Evolutionary conservation across 148 eudicot genomes (phyloP), one percentile per base, ranked within the genome.

Genomic region (Arbutus unedo): DNA sequence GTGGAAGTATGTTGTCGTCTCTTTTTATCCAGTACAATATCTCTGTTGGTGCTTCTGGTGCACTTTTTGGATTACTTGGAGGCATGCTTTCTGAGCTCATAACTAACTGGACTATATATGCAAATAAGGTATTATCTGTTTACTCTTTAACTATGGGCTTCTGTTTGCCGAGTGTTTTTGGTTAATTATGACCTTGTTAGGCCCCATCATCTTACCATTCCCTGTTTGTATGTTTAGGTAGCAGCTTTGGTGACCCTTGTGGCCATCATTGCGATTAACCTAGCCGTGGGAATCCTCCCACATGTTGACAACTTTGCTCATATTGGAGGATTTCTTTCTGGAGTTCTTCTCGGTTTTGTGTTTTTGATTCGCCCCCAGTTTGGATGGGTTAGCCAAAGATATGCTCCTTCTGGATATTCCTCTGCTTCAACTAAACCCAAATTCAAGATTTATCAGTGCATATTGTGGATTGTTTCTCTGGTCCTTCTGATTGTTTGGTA

Each of bases 41-140:
- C 38, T 95, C 98, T 21, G 98, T 95, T 54, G 98, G 98, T 72
- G 98, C 98, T 80, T 95, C 98, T 49, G 98, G 98, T 83, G 97
- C 97, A 74, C 87, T 95, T 68, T 95, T 93, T 85, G 98, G 98
- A 81, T 92, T 95, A 79, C 95, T 95, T 59, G 98, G 98, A 83
- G 98, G 96, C 60, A 95, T 93, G 98, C 86, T 95, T 56, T 90
- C 98, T 0, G 98, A 95, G 85, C 91, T 95, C 31, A 82, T 93
- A 44, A 91, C 93, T 10, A 95, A 95, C 82, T 95, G 98, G 98
- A 90, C 93, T 38, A 95, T 95, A 47, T 95, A 93, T 73, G 85
- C 93, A 18, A 95, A 95, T 83, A 95, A 95, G 96, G 98, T 95
- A 81, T 4, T 79, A 38, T 21, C 31, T 51, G 18, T 48, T 5